phyloP scores from a whole-genome alignment of 1,284 basidiomycete genomes.

The Austroboletus novae-zelandiae region DNA sequence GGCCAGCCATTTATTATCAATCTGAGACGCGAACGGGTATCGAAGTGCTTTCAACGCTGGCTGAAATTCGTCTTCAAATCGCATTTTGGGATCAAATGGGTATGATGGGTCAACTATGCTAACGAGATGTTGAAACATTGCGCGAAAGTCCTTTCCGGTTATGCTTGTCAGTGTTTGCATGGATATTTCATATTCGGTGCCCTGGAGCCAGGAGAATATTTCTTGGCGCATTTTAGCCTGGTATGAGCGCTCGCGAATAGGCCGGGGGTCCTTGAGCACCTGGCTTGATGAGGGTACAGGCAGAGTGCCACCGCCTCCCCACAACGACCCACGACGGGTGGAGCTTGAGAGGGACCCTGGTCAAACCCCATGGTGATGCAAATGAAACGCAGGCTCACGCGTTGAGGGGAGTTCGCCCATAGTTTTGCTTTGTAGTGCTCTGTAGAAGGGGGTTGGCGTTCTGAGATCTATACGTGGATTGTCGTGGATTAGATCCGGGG shows the following conservation, averaged over 20 bases:
- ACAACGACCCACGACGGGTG: conserved; percentile 65
- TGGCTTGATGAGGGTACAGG: conserved; percentile 49
- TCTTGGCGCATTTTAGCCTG: conserved; percentile 75
- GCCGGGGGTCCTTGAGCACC: conserved; percentile 66
- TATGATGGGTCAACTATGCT: conserved; percentile 68
- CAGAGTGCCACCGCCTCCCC: conserved; percentile 48
- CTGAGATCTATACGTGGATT: conserved; percentile 65
- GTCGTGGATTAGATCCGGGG: conserved; percentile 54
- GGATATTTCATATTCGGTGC: conserved; percentile 62
- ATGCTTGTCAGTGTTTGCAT: conserved; percentile 68
- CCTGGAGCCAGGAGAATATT: conserved; percentile 65
- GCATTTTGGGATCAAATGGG: conserved; percentile 51
- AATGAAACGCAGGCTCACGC: conserved; percentile 45
- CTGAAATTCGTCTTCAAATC: conserved; percentile 82
- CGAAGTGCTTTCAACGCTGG: conserved; percentile 67
- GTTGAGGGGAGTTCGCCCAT: conserved; percentile 72
- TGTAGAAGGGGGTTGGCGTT: conserved; percentile 64
- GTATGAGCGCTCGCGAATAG: conserved; percentile 69
- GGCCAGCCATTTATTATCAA: conserved; percentile 81
- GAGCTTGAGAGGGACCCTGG: conserved; percentile 41
- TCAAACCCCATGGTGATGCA: conserved; percentile 1
- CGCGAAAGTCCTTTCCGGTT: conserved; percentile 78
- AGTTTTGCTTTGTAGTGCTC: conserved; percentile 64
- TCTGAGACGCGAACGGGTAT: conserved; percentile 72
- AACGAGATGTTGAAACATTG: conserved; percentile 78